Percentiles rank a stretch among this genome's conserved stretches.
phyloP scores from a whole-genome alignment of 2,329 filamentous ascomycete genomes.

The Thelonectria blattea region DNA sequence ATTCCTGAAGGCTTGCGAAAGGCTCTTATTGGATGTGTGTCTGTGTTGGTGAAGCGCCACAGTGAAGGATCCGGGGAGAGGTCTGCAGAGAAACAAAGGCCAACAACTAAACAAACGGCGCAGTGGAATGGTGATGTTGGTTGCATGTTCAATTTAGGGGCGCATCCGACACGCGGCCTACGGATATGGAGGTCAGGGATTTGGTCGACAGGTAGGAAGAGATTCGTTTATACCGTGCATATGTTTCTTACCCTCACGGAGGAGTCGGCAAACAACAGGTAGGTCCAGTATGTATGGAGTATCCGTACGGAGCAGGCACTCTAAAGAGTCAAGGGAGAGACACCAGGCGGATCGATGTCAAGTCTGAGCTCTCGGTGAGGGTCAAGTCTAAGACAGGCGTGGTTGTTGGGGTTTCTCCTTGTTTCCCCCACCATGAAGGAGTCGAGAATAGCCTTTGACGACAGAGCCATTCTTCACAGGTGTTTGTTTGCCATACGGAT shows the following conservation, averaged over 20 bases:
- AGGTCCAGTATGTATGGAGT: too few relatives aligned
- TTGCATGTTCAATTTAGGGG: slow-evolving; percentile 23
- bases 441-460: background rate
- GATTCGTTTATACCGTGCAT: slow-evolving; percentile 9
- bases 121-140: slow-evolving; percentile 2
- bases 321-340: background rate
- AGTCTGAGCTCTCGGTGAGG: too few relatives aligned
- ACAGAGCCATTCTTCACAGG: too few relatives aligned
- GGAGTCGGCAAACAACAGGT: background rate
- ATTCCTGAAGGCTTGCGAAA: background rate
- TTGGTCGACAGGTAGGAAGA: background rate
- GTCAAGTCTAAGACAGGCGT: background rate
- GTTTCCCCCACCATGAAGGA: background rate
- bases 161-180: slow-evolving; percentile 35
- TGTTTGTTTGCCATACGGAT: background rate
- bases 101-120: background rate
- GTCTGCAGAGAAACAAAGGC: slow-evolving; percentile 4
- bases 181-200: slow-evolving; percentile 20
- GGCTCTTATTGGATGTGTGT: slow-evolving; percentile 2
- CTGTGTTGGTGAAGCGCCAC: background rate
- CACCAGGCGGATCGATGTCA: background rate
- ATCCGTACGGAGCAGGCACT: background rate
- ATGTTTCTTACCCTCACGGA: background rate
- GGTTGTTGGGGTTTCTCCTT: background rate
- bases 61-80: background rate